A percentile compares a stretch with the other conserved stretches of the same genome.
These are phyloP conservation scores for Xylariaceae sp. DNA, from an alignment of 2,329 filamentous ascomycete genomes.

Conservation along the genomic window DNA sequence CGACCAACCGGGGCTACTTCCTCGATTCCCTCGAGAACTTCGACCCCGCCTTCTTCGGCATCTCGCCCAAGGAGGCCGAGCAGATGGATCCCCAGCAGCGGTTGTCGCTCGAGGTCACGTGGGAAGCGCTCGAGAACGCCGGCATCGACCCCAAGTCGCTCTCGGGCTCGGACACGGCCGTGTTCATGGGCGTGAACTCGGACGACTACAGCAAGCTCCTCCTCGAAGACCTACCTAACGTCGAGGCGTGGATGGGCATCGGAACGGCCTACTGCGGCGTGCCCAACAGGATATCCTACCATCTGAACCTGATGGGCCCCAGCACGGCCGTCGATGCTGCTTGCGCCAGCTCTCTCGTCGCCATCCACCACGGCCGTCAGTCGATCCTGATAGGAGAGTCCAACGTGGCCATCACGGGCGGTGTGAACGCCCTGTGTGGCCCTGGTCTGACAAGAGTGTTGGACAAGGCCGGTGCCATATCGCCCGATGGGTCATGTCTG, in stretches of 20 bases:
- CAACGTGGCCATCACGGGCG: constrained; percentile 26
- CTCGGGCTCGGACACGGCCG: constrained; percentile 25
- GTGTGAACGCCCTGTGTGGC: constrained; percentile 31
- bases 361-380: constrained; percentile 29
- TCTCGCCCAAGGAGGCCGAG: constrained; percentile 13
- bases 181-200: constrained; percentile 30
- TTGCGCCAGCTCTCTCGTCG: constrained; percentile 32
- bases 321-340: constrained; percentile 33
- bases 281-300: constrained; percentile 32
- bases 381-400: constrained; percentile 27
- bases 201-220: constrained; percentile 34
- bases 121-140: constrained; percentile 14
- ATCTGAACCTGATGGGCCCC: constrained; percentile 29
- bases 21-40: constrained; percentile 12
- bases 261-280: constrained; percentile 35
- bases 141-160: constrained; percentile 39
- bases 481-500: constrained; percentile 19
- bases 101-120: constrained; percentile 11
- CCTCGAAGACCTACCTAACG: constrained; percentile 33
- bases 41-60: constrained; percentile 11
- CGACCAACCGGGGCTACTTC: constrained; percentile 13
- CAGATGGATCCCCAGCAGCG: constrained; percentile 17
- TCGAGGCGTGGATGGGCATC: constrained; percentile 36
- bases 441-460: constrained; percentile 31
- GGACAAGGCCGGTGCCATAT: constrained; percentile 25